A percentile compares a stretch with the other conserved stretches of the same genome.
Evolutionary conservation across 2,329 filamentous ascomycete genomes (phyloP).

Genomic region (Verticillium zaregamsianum): DNA sequence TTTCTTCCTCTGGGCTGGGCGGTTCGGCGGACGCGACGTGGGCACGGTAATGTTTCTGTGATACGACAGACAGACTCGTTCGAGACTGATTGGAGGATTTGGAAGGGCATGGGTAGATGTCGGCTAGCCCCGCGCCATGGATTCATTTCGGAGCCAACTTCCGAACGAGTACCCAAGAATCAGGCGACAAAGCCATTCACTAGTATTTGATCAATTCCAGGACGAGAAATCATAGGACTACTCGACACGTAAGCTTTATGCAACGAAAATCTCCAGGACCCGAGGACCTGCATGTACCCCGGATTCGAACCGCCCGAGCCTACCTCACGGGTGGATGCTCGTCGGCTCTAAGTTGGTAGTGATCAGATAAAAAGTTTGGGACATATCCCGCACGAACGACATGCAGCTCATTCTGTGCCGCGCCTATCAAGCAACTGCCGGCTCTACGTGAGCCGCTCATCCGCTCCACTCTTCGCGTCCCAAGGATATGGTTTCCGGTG

Average conservation of each 20-base stretch:
- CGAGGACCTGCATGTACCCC: background rate
- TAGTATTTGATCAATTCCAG: background rate
- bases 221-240: background rate
- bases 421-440: background rate
- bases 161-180: no score
- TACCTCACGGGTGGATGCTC: background rate
- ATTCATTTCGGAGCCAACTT: no score
- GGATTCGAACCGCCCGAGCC: background rate
- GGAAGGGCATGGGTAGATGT: no score
- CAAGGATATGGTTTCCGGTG: background rate
- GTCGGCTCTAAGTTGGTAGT: background rate
- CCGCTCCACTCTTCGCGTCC: background rate
- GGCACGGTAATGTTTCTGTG: no score
- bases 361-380: background rate
- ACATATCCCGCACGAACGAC: background rate
- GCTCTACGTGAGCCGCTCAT: background rate
- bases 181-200: no score
- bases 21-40: no score
- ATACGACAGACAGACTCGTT: no score
- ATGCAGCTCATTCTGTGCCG: background rate
- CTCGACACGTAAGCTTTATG: background rate
- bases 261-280: background rate
- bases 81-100: no score
- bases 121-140: no score
- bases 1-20: no score